Base-by-base conservation (phyloP, 2,329 filamentous ascomycete species). In the Bisporella sp. region DNA sequence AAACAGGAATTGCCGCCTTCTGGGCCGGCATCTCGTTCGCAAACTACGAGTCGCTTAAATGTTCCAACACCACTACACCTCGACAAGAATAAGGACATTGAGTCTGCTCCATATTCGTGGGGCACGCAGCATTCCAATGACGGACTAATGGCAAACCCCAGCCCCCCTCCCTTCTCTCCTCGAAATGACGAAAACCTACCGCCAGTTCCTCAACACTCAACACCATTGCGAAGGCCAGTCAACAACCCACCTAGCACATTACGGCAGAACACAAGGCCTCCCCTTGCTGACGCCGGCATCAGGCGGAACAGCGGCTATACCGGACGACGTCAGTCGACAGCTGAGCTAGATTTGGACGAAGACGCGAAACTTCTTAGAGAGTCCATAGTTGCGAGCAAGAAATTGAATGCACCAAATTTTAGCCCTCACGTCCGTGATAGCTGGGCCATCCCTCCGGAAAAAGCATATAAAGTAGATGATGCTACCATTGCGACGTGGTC, bases 351-450 rank as follows among this genome's bases (percentile, higher is more conserved):
- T 31, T 31, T 58, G 4, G 64, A 67, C 50, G 64, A 66, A 46
- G 65, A 66, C 56, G 63, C 64, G 5, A 56, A 50, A 41, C 56
- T 66, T 28, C 45, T 66, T 11, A 57, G 59, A 37, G 65, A 67
- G 45, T 65, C 64, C 7, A 44, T 62, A 4, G 58, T 55, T 47
- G 63, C 64, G 6, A 63, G 55, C 47, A 57, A 61, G 31, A 53
- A 50, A 46, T 39, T 66, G 44, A 58, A 60, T 30, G 57, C 58
- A n/a, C 54, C 58, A 41, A 49, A 52, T 21, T 52, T 55, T 7
- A 57, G 48, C 35, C 30, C 53, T 8, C 54, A 55, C 29, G 54
- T 57, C 40, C 57, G 58, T 7, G 60, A 64, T 11, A 63, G 58
- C 45, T 66, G 62, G 64, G 47, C 54, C 5, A 39, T 59, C 11